Percentiles rank a stretch among this genome's conserved stretches.
Evolutionary conservation across 2,329 filamentous ascomycete genomes (phyloP).

Genomic region (Hypoxylon sp.): DNA sequence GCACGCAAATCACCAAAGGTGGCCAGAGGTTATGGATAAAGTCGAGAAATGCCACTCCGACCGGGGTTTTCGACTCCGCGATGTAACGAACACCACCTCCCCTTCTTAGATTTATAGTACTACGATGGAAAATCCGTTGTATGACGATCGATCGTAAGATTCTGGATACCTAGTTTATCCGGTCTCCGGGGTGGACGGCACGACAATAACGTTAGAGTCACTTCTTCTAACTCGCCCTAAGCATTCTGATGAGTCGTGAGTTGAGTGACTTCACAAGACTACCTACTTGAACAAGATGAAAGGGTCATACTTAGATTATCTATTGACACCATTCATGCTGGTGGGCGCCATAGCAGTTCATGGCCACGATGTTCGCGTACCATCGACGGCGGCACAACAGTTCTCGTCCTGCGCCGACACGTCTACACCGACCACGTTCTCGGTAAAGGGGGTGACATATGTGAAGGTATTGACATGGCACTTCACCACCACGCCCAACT

Average conservation of each 20-base stretch:
- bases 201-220: background rate
- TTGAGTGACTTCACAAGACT: background rate
- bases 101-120: conserved; percentile 6
- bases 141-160: conserved; percentile 8
- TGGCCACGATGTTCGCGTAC: background rate
- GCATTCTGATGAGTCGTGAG: background rate
- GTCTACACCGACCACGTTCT: conserved; percentile 33
- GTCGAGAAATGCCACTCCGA: conserved; percentile 27
- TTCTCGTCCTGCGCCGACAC: conserved; percentile 23
- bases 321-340: conserved; percentile 7
- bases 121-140: conserved; percentile 6
- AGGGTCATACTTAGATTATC: background rate
- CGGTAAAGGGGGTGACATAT: conserved; percentile 25
- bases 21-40: conserved; percentile 30
- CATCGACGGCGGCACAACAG: background rate
- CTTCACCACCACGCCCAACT: conserved; percentile 28
- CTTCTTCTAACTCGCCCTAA: background rate
- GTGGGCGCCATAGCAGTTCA: conserved; percentile 1
- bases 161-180: conserved; percentile 15
- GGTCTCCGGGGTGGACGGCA: background rate
- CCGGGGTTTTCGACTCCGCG: conserved; percentile 25
- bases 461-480: conserved; percentile 23
- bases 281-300: conserved; percentile 16
- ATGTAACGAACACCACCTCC: conserved; percentile 9
- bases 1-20: conserved; percentile 7